phyloP scores from a whole-genome alignment of 2,329 filamentous ascomycete genomes.

The Sporothrix protearum region DNA sequence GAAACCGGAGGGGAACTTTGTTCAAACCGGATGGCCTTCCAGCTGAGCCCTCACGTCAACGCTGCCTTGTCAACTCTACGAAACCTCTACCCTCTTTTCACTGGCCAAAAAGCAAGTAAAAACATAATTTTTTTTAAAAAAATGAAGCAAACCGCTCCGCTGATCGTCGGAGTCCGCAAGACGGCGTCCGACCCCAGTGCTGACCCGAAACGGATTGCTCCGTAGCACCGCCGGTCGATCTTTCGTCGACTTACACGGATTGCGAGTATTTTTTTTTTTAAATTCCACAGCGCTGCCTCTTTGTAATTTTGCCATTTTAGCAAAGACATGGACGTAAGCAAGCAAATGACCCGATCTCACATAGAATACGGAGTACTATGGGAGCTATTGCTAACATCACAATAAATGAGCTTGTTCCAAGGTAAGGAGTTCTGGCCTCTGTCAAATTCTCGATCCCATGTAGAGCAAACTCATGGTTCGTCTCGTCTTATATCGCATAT shows the following conservation, averaged over 20 bases:
- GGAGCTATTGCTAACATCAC: not conserved
- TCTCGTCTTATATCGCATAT: not conserved
- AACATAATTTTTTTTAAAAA: no score
- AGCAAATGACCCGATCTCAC: not conserved
- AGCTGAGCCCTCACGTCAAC: not conserved
- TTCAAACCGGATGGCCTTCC: not conserved
- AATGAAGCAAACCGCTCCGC: not conserved
- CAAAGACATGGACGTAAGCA: not conserved
- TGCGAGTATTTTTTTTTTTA: not conserved
- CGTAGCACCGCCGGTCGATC: not conserved
- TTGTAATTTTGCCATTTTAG: not conserved
- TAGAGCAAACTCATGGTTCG: not conserved
- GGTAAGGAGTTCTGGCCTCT: not conserved
- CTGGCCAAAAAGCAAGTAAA: no score
- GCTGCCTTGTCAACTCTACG: not conserved
- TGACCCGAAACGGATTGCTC: not conserved
- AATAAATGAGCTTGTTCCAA: not conserved
- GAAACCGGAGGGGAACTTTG: not conserved
- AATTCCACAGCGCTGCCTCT: not conserved
- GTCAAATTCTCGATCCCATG: not conserved
- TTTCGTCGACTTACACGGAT: not conserved
- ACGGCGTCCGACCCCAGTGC: not conserved
- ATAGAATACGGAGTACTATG: not conserved
- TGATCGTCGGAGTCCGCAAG: not conserved
- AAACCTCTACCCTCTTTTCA: no score